Evolutionary conservation across 768 basidiomycete species (phyloP).

Genomic region (Piloderma croceum): DNA sequence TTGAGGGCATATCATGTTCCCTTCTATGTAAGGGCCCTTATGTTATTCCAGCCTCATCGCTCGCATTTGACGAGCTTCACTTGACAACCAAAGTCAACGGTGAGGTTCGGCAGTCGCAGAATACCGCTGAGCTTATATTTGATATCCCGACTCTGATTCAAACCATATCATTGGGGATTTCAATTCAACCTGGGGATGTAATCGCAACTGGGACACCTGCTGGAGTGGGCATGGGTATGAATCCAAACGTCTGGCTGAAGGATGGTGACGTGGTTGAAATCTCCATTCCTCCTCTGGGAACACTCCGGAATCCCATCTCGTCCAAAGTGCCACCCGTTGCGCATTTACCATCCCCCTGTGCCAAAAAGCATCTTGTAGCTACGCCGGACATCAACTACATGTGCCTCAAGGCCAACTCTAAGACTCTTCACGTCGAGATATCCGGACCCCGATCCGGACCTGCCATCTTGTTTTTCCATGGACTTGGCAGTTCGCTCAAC

Average conservation of each 20-base stretch:
- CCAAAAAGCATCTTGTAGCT: no score
- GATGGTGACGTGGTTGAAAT: slow-evolving; percentile 16
- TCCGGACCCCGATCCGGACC: no score
- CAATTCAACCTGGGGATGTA: slow-evolving; percentile 14
- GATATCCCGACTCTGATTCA: slow-evolving; percentile 14
- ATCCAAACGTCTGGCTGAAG: slow-evolving; percentile 11
- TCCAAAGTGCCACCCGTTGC: slow-evolving; percentile 7
- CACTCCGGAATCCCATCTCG: slow-evolving; percentile 12
- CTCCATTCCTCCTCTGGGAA: slow-evolving; percentile 13
- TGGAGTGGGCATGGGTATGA: slow-evolving; percentile 15
- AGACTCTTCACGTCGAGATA: no score
- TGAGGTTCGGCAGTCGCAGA: slow-evolving; percentile 16
- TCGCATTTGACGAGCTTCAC: slow-evolving; percentile 10
- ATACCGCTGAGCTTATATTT: slow-evolving; percentile 17
- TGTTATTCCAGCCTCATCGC: slow-evolving; percentile 13
- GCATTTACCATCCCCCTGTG: no score
- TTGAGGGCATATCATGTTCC: not conserved
- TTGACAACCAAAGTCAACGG: slow-evolving; percentile 15
- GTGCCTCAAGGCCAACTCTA: no score
- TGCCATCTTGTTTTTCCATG: no score
- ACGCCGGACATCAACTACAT: no score
- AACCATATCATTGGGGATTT: slow-evolving; percentile 15
- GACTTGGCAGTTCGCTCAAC: no score
- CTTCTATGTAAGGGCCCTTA: slow-evolving; percentile 17
- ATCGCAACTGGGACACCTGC: slow-evolving; percentile 16